phyloP scores from a whole-genome alignment of 2,329 filamentous ascomycete species.

The Thermothelomyces thermophilus region DNA sequence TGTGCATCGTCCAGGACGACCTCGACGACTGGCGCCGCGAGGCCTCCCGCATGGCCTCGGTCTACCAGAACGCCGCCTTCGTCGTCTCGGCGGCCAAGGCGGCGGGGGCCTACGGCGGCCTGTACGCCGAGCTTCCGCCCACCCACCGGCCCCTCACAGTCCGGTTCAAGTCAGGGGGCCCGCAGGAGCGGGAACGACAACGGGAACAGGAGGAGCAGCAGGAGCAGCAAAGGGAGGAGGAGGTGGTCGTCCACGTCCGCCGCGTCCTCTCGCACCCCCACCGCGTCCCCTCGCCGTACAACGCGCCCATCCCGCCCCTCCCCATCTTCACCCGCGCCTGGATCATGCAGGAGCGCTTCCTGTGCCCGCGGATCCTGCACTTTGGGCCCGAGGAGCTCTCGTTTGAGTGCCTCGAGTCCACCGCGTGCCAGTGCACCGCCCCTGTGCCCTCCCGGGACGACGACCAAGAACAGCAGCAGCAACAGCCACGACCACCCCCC shows the following conservation, averaged over 20 bases:
- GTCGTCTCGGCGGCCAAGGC: slow-evolving; percentile 15
- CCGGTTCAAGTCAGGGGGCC: background rate
- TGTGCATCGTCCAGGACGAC: slow-evolving; percentile 13
- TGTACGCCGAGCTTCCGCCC: background rate
- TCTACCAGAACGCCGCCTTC: background rate
- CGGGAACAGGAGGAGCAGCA: background rate
- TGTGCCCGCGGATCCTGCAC: slow-evolving; percentile 20
- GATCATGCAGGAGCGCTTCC: slow-evolving; percentile 23
- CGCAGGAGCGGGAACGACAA: background rate
- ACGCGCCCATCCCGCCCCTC: background rate
- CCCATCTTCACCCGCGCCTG: slow-evolving; percentile 20
- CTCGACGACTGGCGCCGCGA: slow-evolving; percentile 5
- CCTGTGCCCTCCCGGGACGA: background rate
- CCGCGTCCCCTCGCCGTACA: slow-evolving; percentile 4
- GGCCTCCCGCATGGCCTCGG: slow-evolving; percentile 1
- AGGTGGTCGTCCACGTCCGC: slow-evolving; percentile 14
- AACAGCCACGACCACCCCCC: background rate
- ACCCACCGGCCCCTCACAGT: background rate
- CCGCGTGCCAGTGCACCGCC: slow-evolving; percentile 16
- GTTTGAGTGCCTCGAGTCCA: slow-evolving; percentile 13
- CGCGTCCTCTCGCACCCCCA: slow-evolving; percentile 6
- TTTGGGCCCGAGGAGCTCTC: slow-evolving; percentile 17
- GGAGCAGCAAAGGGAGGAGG: background rate
- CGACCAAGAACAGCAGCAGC: background rate
- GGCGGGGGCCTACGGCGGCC: slow-evolving; percentile 11